Conservation (phyloP, 2,329 filamentous ascomycete species). For the Botrytis elliptica region DNA sequence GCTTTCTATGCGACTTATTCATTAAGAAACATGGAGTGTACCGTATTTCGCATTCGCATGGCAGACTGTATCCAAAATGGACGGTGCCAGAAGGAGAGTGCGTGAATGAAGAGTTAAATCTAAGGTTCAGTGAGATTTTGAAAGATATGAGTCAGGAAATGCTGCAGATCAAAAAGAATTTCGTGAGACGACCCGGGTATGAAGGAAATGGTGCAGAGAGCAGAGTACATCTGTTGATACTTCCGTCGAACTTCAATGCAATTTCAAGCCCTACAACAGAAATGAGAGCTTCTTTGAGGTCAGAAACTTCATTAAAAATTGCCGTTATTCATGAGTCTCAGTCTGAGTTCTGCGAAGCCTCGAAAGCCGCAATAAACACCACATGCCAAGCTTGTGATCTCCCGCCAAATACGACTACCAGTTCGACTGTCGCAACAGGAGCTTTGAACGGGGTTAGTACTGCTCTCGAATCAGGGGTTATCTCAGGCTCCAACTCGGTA, state of each 20-base stretch:
- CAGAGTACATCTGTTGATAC: not conserved
- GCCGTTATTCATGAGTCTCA: not conserved
- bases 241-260: not conserved
- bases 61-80: conserved; percentile 22
- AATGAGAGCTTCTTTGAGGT: not conserved
- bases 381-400: not conserved
- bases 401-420: not conserved
- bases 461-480: not conserved
- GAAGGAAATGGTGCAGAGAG: not conserved
- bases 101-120: not conserved
- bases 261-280: not conserved
- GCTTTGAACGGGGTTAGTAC: not conserved
- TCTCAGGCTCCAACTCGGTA: not conserved
- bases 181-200: not conserved
- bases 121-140: not conserved
- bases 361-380: not conserved
- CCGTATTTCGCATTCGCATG: conserved; percentile 24
- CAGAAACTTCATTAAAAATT: not conserved
- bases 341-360: not conserved
- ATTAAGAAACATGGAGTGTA: conserved; percentile 24
- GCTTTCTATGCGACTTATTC: conserved; percentile 27
- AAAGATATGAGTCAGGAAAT: not conserved
- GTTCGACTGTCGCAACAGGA: not conserved
- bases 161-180: not conserved
- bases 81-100: conserved; percentile 19